A percentile compares a stretch with the other conserved stretches of the same genome.
phyloP scores from a whole-genome alignment of 495 filamentous ascomycete species.

The Neurospora sublineolata region DNA sequence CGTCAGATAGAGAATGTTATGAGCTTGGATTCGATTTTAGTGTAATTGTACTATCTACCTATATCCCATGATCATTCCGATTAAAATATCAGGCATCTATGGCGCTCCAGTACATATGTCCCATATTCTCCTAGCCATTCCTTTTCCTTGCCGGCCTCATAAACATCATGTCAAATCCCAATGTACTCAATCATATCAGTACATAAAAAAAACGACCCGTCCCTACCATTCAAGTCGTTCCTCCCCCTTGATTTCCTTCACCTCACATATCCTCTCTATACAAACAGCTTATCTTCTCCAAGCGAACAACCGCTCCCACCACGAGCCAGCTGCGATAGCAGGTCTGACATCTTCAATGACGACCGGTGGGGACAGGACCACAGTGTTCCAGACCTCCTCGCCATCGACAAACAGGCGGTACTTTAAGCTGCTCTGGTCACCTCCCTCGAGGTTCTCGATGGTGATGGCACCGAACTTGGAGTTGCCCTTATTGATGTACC shows the following conservation, averaged over 20 bases:
- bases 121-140: neutral
- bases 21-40: neutral
- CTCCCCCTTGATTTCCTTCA: neutral
- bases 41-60: neutral
- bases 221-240: neutral
- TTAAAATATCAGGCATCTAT: neutral
- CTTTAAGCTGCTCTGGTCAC: constrained; percentile 52
- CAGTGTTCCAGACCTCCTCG: constrained; percentile 60
- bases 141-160: neutral
- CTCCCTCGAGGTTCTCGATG: constrained; percentile 52
- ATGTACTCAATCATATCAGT: neutral
- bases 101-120: neutral
- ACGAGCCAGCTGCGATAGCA: constrained; percentile 13
- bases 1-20: neutral
- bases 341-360: constrained; percentile 5
- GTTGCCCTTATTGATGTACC: constrained; percentile 76
- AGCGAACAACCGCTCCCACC: constrained; percentile 28
- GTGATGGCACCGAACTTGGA: constrained; percentile 87
- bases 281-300: neutral
- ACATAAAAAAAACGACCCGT: neutral
- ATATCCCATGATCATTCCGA: neutral
- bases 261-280: neutral
- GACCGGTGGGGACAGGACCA: constrained; percentile 40
- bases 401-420: constrained; percentile 81
- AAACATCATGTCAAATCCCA: neutral